Conservation (phyloP, 768 basidiomycete genomes). For the Calocybe cyanea region DNA sequence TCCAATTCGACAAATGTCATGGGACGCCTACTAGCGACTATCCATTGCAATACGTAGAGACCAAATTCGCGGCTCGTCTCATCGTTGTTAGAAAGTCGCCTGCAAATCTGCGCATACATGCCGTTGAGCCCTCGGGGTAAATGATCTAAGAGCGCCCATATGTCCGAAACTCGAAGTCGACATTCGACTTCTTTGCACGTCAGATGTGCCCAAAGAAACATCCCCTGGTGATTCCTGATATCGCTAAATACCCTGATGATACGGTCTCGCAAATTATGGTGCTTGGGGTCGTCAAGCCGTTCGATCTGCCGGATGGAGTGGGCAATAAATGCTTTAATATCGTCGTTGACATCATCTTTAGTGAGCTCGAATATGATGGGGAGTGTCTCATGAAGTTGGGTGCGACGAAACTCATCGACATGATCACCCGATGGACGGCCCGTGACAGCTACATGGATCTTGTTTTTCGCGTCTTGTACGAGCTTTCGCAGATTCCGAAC, state of each 20-base stretch:
- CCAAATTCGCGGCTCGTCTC: slow-evolving; percentile 1
- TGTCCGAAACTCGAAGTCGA: not conserved
- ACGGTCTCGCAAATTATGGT: not conserved
- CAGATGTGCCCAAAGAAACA: slow-evolving; percentile 3
- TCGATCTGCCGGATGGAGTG: not conserved
- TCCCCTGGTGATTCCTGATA: slow-evolving; percentile 6
- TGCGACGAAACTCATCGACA: slow-evolving; percentile 2
- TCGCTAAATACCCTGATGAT: not conserved
- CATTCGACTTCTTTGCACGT: slow-evolving; percentile 2
- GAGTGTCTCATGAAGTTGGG: too few relatives aligned
- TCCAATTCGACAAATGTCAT: not conserved
- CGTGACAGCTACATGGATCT: not conserved
- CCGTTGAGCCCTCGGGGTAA: slow-evolving; percentile 2
- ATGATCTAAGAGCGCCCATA: slow-evolving; percentile 3
- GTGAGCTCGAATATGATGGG: slow-evolving; percentile 1
- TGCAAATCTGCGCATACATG: slow-evolving; percentile 4
- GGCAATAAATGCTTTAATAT: not conserved
- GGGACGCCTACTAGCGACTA: not conserved
- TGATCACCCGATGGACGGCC: slow-evolving; percentile 6
- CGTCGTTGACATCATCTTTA: slow-evolving; percentile 5
- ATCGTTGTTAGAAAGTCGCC: not conserved
- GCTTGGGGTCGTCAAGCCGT: slow-evolving; percentile 1
- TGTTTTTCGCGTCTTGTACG: not conserved
- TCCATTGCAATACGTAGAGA: not conserved
- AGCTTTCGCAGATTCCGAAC: slow-evolving; percentile 1